phyloP scores from a whole-genome alignment of 129 eudicot species.

The Saposhnikovia divaricata region DNA sequence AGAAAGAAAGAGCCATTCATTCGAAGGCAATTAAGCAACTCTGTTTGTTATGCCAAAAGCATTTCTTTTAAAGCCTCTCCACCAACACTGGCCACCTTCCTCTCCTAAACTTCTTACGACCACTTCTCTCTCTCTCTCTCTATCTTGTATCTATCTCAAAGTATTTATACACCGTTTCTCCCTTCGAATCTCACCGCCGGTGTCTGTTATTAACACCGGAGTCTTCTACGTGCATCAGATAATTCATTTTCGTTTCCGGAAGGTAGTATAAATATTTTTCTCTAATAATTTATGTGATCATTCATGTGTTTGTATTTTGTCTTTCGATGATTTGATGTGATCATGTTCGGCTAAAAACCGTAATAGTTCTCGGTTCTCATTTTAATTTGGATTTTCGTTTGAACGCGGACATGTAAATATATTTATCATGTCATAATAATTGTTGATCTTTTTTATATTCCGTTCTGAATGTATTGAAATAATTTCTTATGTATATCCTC shows the following conservation, averaged over 20 bases:
- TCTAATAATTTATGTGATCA: not conserved
- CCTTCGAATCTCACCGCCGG: not conserved
- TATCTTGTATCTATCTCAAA: not conserved
- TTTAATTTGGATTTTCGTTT: no score
- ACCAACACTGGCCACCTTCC: conserved; percentile 1
- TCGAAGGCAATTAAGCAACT: not conserved
- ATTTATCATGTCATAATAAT: not conserved
- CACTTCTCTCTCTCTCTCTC: not conserved
- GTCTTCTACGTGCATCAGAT: not conserved
- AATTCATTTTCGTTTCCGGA: not conserved
- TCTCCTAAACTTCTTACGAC: not conserved
- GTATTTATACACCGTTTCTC: not conserved
- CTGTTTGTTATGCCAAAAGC: not conserved
- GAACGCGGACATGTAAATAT: no score
- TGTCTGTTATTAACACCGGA: not conserved
- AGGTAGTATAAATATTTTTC: not conserved
- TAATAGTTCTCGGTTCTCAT: not conserved
- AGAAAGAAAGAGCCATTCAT: not conserved
- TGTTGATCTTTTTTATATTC: not conserved
- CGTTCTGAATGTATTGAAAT: conserved; percentile 6
- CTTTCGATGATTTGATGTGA: not conserved
- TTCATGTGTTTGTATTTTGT: not conserved
- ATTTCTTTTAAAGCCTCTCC: conserved; percentile 4
- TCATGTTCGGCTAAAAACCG: not conserved
- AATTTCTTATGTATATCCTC: not conserved